Evolutionary conservation across 441 rosid genomes (phyloP).

Genomic region (Breynia disticha): DNA sequence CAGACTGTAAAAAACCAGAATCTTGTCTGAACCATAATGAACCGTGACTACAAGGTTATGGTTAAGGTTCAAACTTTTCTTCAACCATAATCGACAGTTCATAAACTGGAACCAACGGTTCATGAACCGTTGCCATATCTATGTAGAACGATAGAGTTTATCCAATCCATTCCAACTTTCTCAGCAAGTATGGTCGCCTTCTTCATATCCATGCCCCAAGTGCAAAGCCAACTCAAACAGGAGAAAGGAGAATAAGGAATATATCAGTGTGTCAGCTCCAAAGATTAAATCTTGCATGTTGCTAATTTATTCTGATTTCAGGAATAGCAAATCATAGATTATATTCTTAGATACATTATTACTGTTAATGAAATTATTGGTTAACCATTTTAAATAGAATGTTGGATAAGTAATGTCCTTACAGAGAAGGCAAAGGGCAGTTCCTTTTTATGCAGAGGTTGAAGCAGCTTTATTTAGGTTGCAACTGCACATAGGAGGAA

Average conservation of each 20-base stretch:
- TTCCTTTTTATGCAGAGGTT: background rate
- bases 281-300: no score
- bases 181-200: constrained; percentile 12
- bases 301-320: no score
- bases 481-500: no score
- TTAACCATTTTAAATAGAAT: background rate
- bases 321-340: background rate
- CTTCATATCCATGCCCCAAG: constrained; percentile 9
- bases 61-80: no score
- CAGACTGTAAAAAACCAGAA: no score
- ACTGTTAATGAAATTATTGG: constrained; percentile 1
- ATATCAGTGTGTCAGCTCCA: no score
- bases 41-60: no score
- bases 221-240: constrained; percentile 6
- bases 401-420: constrained; percentile 12
- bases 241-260: background rate
- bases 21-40: no score
- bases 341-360: constrained; percentile 1
- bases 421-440: constrained; percentile 15
- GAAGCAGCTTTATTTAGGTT: no score
- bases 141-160: constrained; percentile 29
- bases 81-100: no score
- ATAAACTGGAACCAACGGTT: no score
- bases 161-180: constrained; percentile 22
- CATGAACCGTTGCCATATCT: no score